Percentiles rank a stretch among this genome's conserved stretches.
Conservation (phyloP, 768 basidiomycete species). For the Rhodotorula paludigena region DNA sequence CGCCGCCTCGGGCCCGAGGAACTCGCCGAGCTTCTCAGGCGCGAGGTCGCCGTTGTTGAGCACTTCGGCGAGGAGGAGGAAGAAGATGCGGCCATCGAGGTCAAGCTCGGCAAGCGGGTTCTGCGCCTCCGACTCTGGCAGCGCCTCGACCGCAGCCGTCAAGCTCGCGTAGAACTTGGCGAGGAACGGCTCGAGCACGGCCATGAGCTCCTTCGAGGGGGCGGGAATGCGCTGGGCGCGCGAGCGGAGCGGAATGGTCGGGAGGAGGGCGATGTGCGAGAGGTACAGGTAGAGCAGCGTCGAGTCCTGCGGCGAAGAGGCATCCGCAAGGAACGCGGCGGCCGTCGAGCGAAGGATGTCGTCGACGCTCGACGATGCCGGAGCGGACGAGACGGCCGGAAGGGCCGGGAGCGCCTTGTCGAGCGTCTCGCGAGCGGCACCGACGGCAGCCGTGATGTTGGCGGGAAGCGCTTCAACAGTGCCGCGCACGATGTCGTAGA, state of each 20-base stretch:
- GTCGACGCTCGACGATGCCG: constrained; percentile 11
- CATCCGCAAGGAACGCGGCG: constrained; percentile 48
- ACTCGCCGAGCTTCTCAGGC: constrained; percentile 40
- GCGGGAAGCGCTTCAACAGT: constrained; percentile 14
- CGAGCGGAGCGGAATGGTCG: constrained; percentile 44
- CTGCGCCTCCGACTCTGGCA: constrained; percentile 44
- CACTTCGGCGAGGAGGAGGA: constrained; percentile 49
- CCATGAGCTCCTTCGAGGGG: constrained; percentile 42
- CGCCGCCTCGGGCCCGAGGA: constrained; percentile 46
- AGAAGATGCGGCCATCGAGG: constrained; percentile 57
- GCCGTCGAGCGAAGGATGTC: constrained; percentile 40
- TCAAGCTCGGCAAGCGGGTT: constrained; percentile 48
- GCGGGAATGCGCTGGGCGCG: constrained; percentile 38
- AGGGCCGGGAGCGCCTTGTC: constrained; percentile 11
- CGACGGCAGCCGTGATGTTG: constrained; percentile 18
- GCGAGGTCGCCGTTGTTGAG: constrained; percentile 45
- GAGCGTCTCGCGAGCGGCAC: constrained; percentile 13
- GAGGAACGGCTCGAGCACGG: constrained; percentile 47
- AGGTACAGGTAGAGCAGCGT: constrained; percentile 50
- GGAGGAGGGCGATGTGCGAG: constrained; percentile 48
- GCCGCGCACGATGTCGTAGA: constrained; percentile 48
- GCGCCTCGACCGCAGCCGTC: constrained; percentile 48
- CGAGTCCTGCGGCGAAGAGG: constrained; percentile 49
- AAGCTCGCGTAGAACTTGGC: constrained; percentile 48
- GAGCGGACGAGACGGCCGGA: not conserved